These are phyloP conservation scores for Pilaira anomala DNA, from an alignment of 192 early-diverging fungal genomes.

Conservation along the genomic window DNA sequence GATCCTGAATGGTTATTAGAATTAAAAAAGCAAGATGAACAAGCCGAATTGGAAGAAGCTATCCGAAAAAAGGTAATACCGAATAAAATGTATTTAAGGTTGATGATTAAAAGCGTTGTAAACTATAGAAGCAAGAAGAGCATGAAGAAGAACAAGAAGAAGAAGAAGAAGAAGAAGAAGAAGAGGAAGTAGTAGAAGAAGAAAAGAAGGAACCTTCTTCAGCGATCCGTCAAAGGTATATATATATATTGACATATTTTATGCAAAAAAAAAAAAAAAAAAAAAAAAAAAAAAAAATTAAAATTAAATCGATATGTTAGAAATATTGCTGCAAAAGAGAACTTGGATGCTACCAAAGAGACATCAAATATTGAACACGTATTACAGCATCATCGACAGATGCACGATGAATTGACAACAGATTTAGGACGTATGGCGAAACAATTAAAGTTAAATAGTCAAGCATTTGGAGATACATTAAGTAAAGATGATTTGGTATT, in stretches of 20 bases:
- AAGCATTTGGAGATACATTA: conserved; percentile 42
- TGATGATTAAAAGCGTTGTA: too few relatives aligned
- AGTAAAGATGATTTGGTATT: conserved; percentile 42
- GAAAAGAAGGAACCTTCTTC: not conserved
- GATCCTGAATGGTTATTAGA: conserved; percentile 18
- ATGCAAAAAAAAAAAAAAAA: not conserved
- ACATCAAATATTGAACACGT: conserved; percentile 39
- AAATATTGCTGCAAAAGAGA: conserved; percentile 12
- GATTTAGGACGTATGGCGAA: conserved; percentile 47
- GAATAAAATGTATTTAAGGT: not conserved
- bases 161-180: not conserved
- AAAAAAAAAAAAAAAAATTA: not conserved
- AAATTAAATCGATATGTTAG: not conserved
- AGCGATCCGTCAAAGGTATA: not conserved
- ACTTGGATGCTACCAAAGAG: not conserved
- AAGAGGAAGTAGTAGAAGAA: not conserved
- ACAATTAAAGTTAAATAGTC: conserved; percentile 47
- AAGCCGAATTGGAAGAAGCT: too few relatives aligned
- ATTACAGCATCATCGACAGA: conserved; percentile 47
- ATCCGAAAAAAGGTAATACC: not conserved
- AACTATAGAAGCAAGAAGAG: too few relatives aligned
- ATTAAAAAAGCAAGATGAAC: conserved; percentile 3
- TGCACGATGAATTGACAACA: conserved; percentile 48
- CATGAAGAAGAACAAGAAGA: not conserved
- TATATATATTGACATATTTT: too few relatives aligned